phyloP scores from a whole-genome alignment of 129 eudicot genomes.

The Kitagawia praeruptora region DNA sequence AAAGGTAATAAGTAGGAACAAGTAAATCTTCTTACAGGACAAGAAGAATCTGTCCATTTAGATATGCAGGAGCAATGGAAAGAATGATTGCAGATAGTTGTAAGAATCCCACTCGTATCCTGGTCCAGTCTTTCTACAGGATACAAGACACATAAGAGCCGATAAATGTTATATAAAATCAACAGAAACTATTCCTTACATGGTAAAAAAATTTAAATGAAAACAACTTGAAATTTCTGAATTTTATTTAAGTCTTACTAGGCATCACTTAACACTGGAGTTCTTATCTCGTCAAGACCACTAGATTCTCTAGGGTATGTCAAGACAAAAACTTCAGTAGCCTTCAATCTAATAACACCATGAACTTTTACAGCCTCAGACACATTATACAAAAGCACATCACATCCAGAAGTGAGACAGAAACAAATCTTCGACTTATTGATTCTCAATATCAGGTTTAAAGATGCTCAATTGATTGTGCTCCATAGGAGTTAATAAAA shows the following conservation, averaged over 20 bases:
- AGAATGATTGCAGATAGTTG: constrained; percentile 94
- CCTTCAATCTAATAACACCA: background rate
- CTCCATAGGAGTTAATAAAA: background rate
- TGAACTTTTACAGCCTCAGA: background rate
- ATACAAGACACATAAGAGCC: background rate
- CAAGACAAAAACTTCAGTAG: background rate
- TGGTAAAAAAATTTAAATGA: background rate
- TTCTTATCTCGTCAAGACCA: background rate
- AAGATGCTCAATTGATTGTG: background rate
- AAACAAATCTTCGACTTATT: background rate
- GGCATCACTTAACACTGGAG: background rate
- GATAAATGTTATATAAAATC: background rate
- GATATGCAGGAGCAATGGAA: constrained; percentile 96
- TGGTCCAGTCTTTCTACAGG: constrained; percentile 85
- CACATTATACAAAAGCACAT: background rate
- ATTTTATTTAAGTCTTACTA: background rate
- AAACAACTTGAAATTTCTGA: background rate
- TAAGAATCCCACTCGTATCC: constrained; percentile 72
- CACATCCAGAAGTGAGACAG: background rate
- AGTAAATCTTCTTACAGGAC: constrained; percentile 57
- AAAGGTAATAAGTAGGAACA: constrained; percentile 1
- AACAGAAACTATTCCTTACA: background rate
- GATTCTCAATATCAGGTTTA: background rate
- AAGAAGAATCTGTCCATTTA: constrained; percentile 96
- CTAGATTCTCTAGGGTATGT: background rate